Evolutionary conservation across 805 yeast species (phyloP).

Genomic region (Candida schatavii): DNA sequence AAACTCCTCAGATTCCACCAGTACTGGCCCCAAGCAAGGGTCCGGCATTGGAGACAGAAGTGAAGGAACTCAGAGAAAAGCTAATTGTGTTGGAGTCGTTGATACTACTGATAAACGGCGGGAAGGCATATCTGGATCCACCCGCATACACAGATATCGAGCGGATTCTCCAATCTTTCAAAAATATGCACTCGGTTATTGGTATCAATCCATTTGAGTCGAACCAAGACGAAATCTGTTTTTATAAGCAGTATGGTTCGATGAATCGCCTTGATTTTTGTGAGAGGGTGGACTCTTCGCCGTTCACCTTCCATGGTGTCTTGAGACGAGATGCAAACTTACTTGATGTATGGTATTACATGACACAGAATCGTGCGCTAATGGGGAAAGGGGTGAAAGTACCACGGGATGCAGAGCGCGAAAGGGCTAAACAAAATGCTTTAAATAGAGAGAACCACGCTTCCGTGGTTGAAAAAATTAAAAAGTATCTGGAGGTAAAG

Average conservation of each 20-base stretch:
- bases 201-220: conserved; percentile 4
- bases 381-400: neutral
- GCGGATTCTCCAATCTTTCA: neutral
- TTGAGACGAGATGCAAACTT: neutral
- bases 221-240: neutral
- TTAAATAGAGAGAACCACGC: no score
- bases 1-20: no score
- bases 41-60: neutral
- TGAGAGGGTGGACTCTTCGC: conserved; percentile 1
- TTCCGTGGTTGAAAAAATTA: no score
- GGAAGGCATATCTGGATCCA: neutral
- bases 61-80: neutral
- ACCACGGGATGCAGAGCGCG: neutral
- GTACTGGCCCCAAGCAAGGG: neutral
- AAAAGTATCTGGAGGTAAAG: conserved; percentile 1
- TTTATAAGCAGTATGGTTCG: neutral
- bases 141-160: neutral
- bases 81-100: neutral
- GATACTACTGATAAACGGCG: neutral
- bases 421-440: neutral
- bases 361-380: neutral
- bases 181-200: neutral
- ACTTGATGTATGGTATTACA: conserved; percentile 2
- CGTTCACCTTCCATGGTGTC: conserved; percentile 1
- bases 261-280: neutral